phyloP scores from a whole-genome alignment of 139 green algal species.

The Coccomyxa sp. region DNA sequence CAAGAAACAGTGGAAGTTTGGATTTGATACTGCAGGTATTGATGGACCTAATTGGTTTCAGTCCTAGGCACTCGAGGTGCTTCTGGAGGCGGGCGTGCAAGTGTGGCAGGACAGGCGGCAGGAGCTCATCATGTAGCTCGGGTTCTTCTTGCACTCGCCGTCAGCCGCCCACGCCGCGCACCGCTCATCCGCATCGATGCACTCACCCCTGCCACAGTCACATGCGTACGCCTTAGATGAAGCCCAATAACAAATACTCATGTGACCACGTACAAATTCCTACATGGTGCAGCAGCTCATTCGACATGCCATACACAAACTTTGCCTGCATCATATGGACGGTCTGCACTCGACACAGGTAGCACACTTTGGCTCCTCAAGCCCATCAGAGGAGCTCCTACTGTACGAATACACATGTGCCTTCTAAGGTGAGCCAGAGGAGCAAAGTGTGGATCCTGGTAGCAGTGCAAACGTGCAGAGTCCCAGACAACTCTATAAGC shows the following conservation, averaged over 20 bases:
- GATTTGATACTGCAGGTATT: no score
- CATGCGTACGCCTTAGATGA: no score
- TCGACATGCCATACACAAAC: neutral
- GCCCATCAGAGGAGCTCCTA: neutral
- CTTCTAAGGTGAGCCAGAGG: neutral
- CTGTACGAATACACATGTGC: no score
- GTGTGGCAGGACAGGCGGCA: constrained; percentile 18
- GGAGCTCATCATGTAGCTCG: constrained; percentile 20
- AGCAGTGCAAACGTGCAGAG: neutral
- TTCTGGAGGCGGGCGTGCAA: neutral
- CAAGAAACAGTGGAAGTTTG: no score
- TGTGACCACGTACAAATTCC: neutral
- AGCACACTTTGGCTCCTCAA: neutral
- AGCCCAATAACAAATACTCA: neutral
- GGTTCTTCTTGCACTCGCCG: constrained; percentile 28
- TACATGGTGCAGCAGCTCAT: neutral
- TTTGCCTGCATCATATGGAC: neutral
- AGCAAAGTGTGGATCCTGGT: neutral
- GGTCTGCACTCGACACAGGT: neutral
- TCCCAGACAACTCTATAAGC: neutral
- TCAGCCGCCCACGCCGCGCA: constrained; percentile 14
- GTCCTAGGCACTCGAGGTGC: no score
- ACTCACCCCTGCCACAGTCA: constrained; percentile 8
- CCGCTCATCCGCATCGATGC: constrained; percentile 20
- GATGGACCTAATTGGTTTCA: no score